Evolutionary conservation across 2,329 filamentous ascomycete genomes (phyloP), one percentile per base, ranked within the genome.

Genomic region (Sclerotinia subarctica): DNA sequence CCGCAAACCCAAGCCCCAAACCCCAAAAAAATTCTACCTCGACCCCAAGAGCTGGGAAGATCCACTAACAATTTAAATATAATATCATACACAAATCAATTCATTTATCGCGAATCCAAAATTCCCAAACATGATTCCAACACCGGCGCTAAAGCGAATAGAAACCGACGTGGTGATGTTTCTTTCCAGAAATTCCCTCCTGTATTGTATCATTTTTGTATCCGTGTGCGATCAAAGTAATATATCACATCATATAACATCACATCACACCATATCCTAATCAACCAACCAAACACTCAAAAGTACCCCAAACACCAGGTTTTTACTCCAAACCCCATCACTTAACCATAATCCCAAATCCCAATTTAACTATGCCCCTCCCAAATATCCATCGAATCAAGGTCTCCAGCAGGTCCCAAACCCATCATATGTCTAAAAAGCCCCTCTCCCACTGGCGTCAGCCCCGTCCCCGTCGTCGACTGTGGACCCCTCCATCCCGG

Each of bases 381-480:
- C 74, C 74, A 76, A 53, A 76, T 70, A 67, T 76, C 74, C 74
- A 74, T 75, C 13, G 83, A 82, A 71, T 88, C 86, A 82, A 89
- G 86, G 42, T 7, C 5, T 0, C 13, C 38, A 17, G 15, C 5
- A 42, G 85, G 81, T 10, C 83, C 83, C 79, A 88, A 83, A 66
- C 82, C 84, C 82, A 87, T 85, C 67, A 88, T 77, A 11, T 84
- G 82, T 68, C 84, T 80, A 58, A 88, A 77, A 54, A 88, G 82
- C 0, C 85, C 85, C 60, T 88, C 85, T 0, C 84, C 82, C 19
- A 86, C 82, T 6, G 84, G 84, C 26, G 84, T 83, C 78, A 87
- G 83, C 11, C 80, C 82, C 24, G 80, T 77, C 13, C 38, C 38
- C 64, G 54, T 78, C 78, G 52, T 78, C 73, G 44, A 82, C 73